phyloP scores from a whole-genome alignment of 495 filamentous ascomycete species.

The Hypoxylon fuscum region DNA sequence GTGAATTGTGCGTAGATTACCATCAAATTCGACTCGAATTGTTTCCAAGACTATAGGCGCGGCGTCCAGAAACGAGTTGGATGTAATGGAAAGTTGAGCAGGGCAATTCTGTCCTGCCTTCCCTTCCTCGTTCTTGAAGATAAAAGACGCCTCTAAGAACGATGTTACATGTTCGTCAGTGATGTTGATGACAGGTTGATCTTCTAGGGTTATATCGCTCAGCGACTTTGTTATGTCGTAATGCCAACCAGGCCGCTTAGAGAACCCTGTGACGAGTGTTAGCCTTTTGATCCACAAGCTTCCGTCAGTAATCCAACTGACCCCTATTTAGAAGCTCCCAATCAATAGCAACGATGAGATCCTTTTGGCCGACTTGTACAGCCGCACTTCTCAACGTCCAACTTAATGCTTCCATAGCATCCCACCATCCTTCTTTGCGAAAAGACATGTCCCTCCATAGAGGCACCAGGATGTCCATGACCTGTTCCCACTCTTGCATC shows the following conservation, averaged over 20 bases:
- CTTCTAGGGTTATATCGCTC: conserved; percentile 60
- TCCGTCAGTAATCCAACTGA: conserved; percentile 52
- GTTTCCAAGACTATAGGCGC: conserved; percentile 70
- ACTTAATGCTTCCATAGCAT: conserved; percentile 74
- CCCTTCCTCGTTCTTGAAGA: conserved; percentile 77
- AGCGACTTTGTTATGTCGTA: conserved; percentile 81
- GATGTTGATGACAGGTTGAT: conserved; percentile 71
- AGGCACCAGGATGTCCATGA: conserved; percentile 71
- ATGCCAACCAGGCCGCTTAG: conserved; percentile 65
- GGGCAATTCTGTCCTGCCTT: conserved; percentile 82
- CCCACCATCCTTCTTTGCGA: conserved; percentile 83
- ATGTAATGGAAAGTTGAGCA: conserved; percentile 78
- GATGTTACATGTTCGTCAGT: conserved; percentile 73
- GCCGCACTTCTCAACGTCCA: conserved; percentile 82
- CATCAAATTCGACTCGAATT: conserved; percentile 73
- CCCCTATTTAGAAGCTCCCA: conserved; percentile 81
- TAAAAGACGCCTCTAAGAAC: conserved; percentile 74
- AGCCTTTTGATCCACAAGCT: conserved; percentile 9
- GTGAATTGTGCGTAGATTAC: conserved; percentile 68
- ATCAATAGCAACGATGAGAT: conserved; percentile 76
- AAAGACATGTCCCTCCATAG: conserved; percentile 78
- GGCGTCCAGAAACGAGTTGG: conserved; percentile 69
- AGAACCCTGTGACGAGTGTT: conserved; percentile 61
- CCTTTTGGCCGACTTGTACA: conserved; percentile 65
- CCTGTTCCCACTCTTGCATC: conserved; percentile 68